Conservation (phyloP, 805 yeast genomes). For the Saccharomycopsis babjevae region DNA sequence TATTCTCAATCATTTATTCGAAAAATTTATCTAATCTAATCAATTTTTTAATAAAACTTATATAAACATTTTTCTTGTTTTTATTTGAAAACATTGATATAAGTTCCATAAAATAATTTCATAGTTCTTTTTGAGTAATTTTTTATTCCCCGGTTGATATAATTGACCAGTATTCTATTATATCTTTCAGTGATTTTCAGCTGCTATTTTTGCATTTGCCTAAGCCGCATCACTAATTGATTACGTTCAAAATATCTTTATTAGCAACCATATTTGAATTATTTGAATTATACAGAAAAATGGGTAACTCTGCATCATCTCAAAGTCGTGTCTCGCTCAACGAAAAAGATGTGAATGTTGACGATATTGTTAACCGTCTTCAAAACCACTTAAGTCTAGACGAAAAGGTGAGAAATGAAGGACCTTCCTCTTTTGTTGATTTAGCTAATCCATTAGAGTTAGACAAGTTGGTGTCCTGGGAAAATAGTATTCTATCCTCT, state of each 20-base stretch:
- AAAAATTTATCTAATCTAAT: background rate
- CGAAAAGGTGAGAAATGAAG: slow-evolving; percentile 8
- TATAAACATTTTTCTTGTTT: no score
- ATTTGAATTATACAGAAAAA: background rate
- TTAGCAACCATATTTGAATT: background rate
- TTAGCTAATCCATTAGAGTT: slow-evolving; percentile 26
- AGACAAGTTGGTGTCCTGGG: slow-evolving; percentile 34
- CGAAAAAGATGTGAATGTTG: slow-evolving; percentile 3
- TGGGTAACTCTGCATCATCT: slow-evolving; percentile 12
- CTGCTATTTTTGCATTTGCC: no score
- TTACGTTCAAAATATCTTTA: background rate
- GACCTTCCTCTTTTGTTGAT: slow-evolving; percentile 10
- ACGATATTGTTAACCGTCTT: slow-evolving; percentile 12
- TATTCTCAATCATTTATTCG: background rate
- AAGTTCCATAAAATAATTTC: no score
- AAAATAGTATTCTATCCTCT: slow-evolving; percentile 32
- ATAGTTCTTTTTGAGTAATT: no score
- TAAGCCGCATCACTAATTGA: no score
- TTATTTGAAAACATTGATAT: no score
- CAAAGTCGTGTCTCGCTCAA: background rate
- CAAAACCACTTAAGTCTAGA: slow-evolving; percentile 11
- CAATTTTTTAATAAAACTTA: no score
- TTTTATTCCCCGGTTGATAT: no score
- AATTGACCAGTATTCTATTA: no score
- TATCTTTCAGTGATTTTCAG: no score